Percentiles rank a stretch among this genome's conserved stretches.
These are phyloP conservation scores for Lolium perenne DNA, from an alignment of 176 grass and related monocot genomes.

Conservation along the genomic window DNA sequence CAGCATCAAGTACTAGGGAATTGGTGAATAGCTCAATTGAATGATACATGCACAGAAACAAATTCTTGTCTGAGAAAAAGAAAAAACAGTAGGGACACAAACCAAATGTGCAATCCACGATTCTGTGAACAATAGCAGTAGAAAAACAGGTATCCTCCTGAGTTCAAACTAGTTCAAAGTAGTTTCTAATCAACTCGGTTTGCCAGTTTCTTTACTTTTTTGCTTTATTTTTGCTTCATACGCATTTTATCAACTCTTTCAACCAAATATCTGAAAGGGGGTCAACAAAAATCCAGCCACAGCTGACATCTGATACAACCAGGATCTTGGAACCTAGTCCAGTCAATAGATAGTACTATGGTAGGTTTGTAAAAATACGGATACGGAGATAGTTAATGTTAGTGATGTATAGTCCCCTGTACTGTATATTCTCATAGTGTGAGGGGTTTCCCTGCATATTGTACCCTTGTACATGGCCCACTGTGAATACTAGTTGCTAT, in stretches of 20 bases:
- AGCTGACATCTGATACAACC: background rate
- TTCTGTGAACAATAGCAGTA: background rate
- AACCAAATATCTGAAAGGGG: background rate
- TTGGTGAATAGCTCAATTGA: conserved; percentile 29
- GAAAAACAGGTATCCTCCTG: background rate
- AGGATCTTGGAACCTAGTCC: background rate
- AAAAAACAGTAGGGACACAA: conserved; percentile 13
- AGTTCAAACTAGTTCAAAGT: background rate
- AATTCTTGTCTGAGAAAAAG: conserved; percentile 12
- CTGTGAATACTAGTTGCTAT: no score
- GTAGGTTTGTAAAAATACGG: background rate
- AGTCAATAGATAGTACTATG: background rate
- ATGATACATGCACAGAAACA: background rate
- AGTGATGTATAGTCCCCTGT: no score
- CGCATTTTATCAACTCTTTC: background rate
- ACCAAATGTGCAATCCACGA: background rate
- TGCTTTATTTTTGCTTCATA: conserved; percentile 5
- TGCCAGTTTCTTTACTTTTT: conserved; percentile 17
- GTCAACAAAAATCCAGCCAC: background rate
- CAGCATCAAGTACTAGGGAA: conserved; percentile 5
- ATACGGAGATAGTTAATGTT: background rate
- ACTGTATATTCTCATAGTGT: no score
- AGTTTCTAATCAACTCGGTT: background rate
- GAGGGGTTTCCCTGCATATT: no score
- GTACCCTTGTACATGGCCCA: no score